These are phyloP conservation scores for Phalaenopsis aphrodite DNA, from an alignment of 106 monocot species.

Conservation along the genomic window DNA sequence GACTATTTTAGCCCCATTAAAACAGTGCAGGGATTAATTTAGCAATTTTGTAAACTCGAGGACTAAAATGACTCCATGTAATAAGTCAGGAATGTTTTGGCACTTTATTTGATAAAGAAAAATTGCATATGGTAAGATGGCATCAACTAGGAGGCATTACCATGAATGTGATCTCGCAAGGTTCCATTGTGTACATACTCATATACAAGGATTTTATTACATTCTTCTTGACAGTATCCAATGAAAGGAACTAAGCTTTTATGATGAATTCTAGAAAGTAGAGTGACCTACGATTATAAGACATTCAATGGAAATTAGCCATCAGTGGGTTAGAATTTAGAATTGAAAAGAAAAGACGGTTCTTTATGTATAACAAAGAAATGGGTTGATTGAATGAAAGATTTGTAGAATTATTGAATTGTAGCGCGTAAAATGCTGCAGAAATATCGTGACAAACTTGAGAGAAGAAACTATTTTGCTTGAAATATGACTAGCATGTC, in stretches of 20 bases:
- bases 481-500: background rate
- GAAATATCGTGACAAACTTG: background rate
- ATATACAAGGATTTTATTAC: slow-evolving; percentile 22
- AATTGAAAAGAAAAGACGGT: background rate
- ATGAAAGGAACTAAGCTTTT: slow-evolving; percentile 28
- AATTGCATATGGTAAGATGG: no score
- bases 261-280: slow-evolving; percentile 33
- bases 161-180: slow-evolving; percentile 27
- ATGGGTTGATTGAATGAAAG: background rate
- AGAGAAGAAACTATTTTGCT: background rate
- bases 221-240: slow-evolving; percentile 31
- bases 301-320: background rate
- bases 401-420: background rate
- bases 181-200: slow-evolving; percentile 35
- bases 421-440: background rate
- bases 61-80: no score
- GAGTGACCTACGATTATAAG: slow-evolving; percentile 18
- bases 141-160: background rate
- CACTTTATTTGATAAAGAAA: no score
- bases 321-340: background rate
- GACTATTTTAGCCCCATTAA: no score
- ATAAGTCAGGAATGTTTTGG: no score
- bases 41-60: no score
- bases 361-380: background rate
- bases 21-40: no score